Conservation (phyloP, 164 flowering plant genomes). For the Warburgia ugandensis region DNA sequence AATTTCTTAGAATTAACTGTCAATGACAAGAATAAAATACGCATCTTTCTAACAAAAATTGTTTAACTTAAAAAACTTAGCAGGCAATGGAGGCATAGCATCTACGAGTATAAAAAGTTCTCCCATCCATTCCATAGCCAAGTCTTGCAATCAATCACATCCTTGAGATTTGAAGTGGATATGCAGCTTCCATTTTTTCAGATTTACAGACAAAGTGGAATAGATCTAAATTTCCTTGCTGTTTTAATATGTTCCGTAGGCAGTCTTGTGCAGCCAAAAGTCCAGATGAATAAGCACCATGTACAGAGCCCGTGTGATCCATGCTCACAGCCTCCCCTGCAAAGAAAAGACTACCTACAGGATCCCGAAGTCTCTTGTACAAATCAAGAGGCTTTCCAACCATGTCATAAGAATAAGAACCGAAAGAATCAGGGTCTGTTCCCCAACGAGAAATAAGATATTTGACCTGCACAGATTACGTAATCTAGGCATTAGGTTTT, state of each 20-base stretch:
- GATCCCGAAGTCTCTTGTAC: conserved; percentile 65
- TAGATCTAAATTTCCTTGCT: conserved; percentile 36
- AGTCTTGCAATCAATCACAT: conserved; percentile 30
- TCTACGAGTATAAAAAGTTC: background rate
- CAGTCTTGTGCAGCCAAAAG: conserved; percentile 66
- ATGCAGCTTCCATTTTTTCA: conserved; percentile 31
- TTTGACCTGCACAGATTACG: conserved; percentile 47
- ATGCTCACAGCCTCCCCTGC: conserved; percentile 88
- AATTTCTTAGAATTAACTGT: too few species aligned
- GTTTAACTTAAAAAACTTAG: too few species aligned
- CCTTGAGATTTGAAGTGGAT: conserved; percentile 80
- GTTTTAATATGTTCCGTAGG: conserved; percentile 30
- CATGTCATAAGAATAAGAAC: conserved; percentile 80
- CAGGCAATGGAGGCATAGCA: background rate
- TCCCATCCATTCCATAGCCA: background rate
- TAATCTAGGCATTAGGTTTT: background rate
- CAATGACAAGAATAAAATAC: too few species aligned
- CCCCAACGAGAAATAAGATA: conserved; percentile 95
- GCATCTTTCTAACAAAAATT: too few species aligned
- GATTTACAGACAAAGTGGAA: conserved; percentile 29
- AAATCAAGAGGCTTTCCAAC: conserved; percentile 70
- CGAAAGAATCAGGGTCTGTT: conserved; percentile 61
- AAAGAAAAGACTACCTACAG: conserved; percentile 68
- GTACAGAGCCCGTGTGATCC: conserved; percentile 86
- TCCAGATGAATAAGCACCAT: conserved; percentile 81